Evolutionary conservation across 345 rosid genomes (phyloP).

Genomic region (Carallia brachiata): DNA sequence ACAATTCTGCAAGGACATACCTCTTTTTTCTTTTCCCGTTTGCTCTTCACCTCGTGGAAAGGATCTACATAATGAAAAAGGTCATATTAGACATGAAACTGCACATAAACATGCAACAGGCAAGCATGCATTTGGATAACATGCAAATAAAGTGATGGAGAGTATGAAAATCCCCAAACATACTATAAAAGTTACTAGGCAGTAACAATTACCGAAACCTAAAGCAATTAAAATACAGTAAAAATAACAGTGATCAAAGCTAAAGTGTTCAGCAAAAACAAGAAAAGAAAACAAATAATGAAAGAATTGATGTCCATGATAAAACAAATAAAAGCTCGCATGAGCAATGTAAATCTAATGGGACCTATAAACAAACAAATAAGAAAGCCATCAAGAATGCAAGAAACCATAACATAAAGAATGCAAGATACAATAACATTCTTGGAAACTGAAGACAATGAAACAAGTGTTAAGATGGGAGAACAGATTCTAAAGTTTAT

Average conservation of each 20-base stretch:
- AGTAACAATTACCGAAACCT: neutral
- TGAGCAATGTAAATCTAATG: neutral
- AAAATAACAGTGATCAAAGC: neutral
- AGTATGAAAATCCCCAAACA: neutral
- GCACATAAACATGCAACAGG: neutral
- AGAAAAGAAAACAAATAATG: neutral
- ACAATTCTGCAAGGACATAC: slow-evolving; percentile 31
- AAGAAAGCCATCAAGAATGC: too few species aligned
- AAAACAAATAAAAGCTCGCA: neutral
- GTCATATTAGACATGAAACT: neutral
- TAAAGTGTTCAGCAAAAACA: neutral
- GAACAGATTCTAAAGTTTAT: neutral
- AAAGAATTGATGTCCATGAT: neutral
- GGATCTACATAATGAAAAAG: slow-evolving; percentile 57
- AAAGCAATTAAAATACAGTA: neutral
- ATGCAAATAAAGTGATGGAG: neutral
- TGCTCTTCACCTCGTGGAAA: slow-evolving; percentile 96
- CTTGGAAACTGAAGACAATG: neutral
- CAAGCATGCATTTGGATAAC: neutral
- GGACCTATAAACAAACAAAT: too few species aligned
- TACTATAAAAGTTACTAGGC: neutral
- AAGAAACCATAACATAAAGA: too few species aligned
- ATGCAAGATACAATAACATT: too few species aligned
- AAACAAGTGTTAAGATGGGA: neutral
- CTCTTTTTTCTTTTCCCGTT: slow-evolving; percentile 92